phyloP scores from a whole-genome alignment of 192 early-diverging fungal species.

The Nowakowskiella sp. region DNA sequence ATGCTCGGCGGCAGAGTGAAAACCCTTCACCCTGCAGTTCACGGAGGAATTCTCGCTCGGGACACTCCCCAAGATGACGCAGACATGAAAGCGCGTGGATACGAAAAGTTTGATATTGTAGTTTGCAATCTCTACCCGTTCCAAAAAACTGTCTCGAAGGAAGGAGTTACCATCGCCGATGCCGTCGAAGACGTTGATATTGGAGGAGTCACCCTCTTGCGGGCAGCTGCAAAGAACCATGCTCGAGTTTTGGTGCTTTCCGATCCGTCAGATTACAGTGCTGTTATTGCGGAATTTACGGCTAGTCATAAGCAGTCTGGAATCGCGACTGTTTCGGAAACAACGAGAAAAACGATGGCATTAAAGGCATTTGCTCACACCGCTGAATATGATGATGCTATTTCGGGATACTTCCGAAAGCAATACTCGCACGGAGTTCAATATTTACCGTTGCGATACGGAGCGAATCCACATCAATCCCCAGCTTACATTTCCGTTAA shows the following conservation, averaged over 20 bases:
- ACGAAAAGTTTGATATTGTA: constrained; percentile 88
- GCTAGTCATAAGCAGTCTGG: constrained; percentile 17
- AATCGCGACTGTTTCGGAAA: constrained; percentile 54
- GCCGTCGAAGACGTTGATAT: constrained; percentile 99
- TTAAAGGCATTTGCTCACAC: constrained; percentile 96
- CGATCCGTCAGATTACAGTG: constrained; percentile 87
- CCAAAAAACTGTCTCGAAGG: constrained; percentile 84
- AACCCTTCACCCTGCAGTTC: constrained; percentile 97
- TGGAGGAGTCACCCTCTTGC: constrained; percentile 94
- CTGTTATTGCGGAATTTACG: constrained; percentile 67
- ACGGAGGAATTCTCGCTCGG: constrained; percentile 92
- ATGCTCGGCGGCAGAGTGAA: constrained; percentile 99
- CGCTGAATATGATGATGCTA: constrained; percentile 90
- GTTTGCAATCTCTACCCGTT: constrained; percentile 99
- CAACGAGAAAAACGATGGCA: constrained; percentile 69
- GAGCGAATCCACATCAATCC: constrained; percentile 97
- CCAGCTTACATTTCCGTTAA: constrained; percentile 88
- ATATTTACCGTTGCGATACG: constrained; percentile 86
- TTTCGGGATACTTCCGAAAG: constrained; percentile 89
- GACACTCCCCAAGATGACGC: constrained; percentile 72
- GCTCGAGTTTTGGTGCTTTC: constrained; percentile 84
- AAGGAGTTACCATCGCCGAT: constrained; percentile 80
- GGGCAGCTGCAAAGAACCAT: constrained; percentile 99
- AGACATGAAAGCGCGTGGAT: constrained; percentile 82
- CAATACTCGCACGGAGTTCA: constrained; percentile 70